A percentile compares a stretch with the other conserved stretches of the same genome.
These are phyloP conservation scores for Candida ortonii DNA, from an alignment of 805 yeast genomes.

Conservation along the genomic window DNA sequence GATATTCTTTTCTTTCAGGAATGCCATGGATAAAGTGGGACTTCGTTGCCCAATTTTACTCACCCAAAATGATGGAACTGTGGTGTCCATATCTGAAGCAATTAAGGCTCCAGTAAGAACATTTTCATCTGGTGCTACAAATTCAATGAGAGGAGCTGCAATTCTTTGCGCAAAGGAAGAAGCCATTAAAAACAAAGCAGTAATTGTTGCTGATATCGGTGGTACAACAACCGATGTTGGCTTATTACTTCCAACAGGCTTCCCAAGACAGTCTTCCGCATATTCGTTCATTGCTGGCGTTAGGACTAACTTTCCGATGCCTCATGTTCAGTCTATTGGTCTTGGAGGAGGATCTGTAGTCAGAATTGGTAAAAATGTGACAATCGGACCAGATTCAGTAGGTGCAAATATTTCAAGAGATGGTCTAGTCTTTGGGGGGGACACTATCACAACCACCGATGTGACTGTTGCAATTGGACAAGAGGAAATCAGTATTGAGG, in stretches of 20 bases:
- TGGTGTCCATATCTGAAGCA: conserved; percentile 38
- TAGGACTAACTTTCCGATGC: conserved; percentile 47
- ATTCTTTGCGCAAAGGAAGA: conserved; percentile 36
- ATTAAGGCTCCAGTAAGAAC: conserved; percentile 40
- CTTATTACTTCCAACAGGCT: conserved; percentile 40
- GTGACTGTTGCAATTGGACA: conserved; percentile 33
- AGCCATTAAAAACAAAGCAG: conserved; percentile 30
- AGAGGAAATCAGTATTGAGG: conserved; percentile 23
- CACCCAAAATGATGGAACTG: conserved; percentile 49
- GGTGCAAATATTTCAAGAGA: conserved; percentile 38
- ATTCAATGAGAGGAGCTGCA: conserved; percentile 46
- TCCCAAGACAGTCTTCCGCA: conserved; percentile 44
- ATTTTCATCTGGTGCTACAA: conserved; percentile 47
- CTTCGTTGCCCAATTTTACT: conserved; percentile 36
- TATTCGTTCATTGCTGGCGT: conserved; percentile 44
- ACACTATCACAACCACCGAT: conserved; percentile 40
- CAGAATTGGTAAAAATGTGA: conserved; percentile 23
- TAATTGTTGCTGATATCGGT: conserved; percentile 44
- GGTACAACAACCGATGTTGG: conserved; percentile 52
- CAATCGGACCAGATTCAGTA: conserved; percentile 47
- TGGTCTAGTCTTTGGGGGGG: conserved; percentile 42
- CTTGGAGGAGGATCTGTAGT: conserved; percentile 50
- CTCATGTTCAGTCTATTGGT: conserved; percentile 46
- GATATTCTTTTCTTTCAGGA: conserved; percentile 37
- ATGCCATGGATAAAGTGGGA: conserved; percentile 35